A percentile compares a stretch with the other conserved stretches of the same genome.
phyloP scores from a whole-genome alignment of 495 filamentous ascomycete species.

The Pyrenopolyporus hunteri region DNA sequence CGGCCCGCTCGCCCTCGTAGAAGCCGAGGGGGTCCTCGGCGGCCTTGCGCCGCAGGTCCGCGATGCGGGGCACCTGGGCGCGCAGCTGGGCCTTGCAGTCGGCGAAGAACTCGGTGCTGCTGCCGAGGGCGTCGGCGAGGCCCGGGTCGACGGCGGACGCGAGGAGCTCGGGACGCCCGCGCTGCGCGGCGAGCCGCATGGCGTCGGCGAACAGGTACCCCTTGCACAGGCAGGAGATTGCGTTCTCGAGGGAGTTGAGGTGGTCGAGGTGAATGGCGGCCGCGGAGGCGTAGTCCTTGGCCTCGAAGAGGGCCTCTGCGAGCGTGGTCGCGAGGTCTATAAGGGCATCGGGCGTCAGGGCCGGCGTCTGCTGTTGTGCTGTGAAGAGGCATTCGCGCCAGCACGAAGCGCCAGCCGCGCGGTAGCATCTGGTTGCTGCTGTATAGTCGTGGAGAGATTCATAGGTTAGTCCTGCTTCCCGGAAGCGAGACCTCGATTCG shows the following conservation, averaged over 20 bases:
- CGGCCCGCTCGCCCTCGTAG: constrained; percentile 73
- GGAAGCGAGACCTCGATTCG: constrained; percentile 71
- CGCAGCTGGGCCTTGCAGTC: constrained; percentile 86
- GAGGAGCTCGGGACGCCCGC: constrained; percentile 54
- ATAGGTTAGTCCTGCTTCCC: constrained; percentile 85
- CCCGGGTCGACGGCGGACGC: constrained; percentile 70
- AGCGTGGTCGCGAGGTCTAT: constrained; percentile 68
- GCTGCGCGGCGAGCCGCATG: constrained; percentile 65
- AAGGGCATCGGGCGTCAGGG: constrained; percentile 63
- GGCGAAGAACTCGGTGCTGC: constrained; percentile 84
- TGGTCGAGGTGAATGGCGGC: constrained; percentile 83
- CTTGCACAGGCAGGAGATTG: constrained; percentile 75
- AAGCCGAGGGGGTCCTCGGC: constrained; percentile 79
- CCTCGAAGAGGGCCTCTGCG: constrained; percentile 74
- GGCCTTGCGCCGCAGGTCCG: constrained; percentile 80
- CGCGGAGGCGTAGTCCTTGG: constrained; percentile 80
- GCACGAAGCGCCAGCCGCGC: constrained; percentile 68
- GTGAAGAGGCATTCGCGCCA: constrained; percentile 93
- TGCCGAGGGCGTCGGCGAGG: constrained; percentile 75
- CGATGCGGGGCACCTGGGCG: constrained; percentile 83
- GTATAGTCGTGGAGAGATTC: constrained; percentile 79
- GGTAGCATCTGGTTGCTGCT: constrained; percentile 78
- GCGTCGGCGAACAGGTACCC: constrained; percentile 86
- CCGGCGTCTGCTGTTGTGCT: constrained; percentile 62
- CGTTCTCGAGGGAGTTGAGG: constrained; percentile 69